phyloP scores from a whole-genome alignment of 768 basidiomycete genomes.

The Lentinula sp. region DNA sequence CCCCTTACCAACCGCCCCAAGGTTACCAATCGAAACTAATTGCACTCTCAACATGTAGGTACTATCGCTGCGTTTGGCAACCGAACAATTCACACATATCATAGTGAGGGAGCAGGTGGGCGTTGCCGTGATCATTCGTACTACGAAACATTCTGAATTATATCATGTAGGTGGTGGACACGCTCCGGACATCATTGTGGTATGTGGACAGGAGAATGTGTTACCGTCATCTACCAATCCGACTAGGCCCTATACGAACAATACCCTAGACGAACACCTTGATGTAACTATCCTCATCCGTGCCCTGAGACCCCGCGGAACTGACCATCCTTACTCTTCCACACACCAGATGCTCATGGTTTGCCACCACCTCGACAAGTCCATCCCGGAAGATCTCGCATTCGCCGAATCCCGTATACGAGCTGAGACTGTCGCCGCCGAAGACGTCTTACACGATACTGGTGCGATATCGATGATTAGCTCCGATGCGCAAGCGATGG shows the following conservation, averaged over 20 bases:
- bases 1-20: background rate
- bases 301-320: background rate
- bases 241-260: slow-evolving; percentile 84
- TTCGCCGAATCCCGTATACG: slow-evolving; percentile 98
- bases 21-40: background rate
- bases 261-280: slow-evolving; percentile 95
- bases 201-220: slow-evolving; percentile 84
- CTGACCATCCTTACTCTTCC: background rate
- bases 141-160: background rate
- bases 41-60: slow-evolving; percentile 29
- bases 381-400: slow-evolving; percentile 88
- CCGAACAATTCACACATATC: slow-evolving; percentile 95
- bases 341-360: slow-evolving; percentile 91
- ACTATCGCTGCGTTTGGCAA: slow-evolving; percentile 88
- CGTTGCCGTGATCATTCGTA: background rate
- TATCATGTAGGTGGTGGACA: slow-evolving; percentile 72
- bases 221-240: slow-evolving; percentile 97
- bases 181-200: slow-evolving; percentile 98
- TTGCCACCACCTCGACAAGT: slow-evolving; percentile 93
- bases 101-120: slow-evolving; percentile 89
- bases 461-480: slow-evolving; percentile 98
- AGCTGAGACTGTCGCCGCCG: slow-evolving; percentile 94
- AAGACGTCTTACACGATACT: slow-evolving; percentile 88
- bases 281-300: slow-evolving; percentile 53
- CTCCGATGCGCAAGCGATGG: slow-evolving; percentile 98